phyloP scores from a whole-genome alignment of 2,329 filamentous ascomycete genomes.

The Blastomyces gilchristii region DNA sequence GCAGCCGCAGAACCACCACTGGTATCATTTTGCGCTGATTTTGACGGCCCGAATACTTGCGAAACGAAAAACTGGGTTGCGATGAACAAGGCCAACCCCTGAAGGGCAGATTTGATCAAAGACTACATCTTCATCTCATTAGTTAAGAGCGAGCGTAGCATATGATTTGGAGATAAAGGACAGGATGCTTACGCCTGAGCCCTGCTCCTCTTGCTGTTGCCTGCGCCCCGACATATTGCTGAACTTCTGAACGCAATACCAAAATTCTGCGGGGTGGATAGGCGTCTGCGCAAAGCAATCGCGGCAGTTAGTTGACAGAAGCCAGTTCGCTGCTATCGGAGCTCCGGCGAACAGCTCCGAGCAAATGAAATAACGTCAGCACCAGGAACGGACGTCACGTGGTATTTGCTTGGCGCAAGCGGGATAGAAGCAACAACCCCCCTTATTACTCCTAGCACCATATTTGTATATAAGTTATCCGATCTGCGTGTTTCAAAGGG shows the following conservation, averaged over 20 bases:
- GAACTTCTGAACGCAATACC: not conserved
- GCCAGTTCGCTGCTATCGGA: not conserved
- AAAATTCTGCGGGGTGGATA: not conserved
- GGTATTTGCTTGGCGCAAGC: not conserved
- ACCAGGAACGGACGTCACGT: not conserved
- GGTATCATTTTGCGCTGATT: slow-evolving; percentile 19
- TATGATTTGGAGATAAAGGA: slow-evolving; percentile 1
- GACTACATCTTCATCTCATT: slow-evolving; percentile 25
- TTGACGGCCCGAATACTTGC: slow-evolving; percentile 40
- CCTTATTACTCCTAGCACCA: too few species aligned
- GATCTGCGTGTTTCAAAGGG: not conserved
- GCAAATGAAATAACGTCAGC: not conserved
- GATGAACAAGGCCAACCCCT: slow-evolving; percentile 51
- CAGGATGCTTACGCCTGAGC: slow-evolving; percentile 19
- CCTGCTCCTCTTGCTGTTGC: slow-evolving; percentile 25
- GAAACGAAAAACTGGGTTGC: slow-evolving; percentile 48
- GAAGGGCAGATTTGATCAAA: slow-evolving; percentile 37
- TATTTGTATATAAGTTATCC: not conserved
- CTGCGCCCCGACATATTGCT: slow-evolving; percentile 13
- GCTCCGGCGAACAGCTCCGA: not conserved
- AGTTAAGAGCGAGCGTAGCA: slow-evolving; percentile 14
- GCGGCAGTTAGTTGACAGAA: not conserved
- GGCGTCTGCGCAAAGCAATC: not conserved
- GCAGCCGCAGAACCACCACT: slow-evolving; percentile 16
- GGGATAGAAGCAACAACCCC: not conserved